A percentile compares a stretch with the other conserved stretches of the same genome.
phyloP scores from a whole-genome alignment of 1,284 basidiomycete species.

The Moniliophthora roreri region DNA sequence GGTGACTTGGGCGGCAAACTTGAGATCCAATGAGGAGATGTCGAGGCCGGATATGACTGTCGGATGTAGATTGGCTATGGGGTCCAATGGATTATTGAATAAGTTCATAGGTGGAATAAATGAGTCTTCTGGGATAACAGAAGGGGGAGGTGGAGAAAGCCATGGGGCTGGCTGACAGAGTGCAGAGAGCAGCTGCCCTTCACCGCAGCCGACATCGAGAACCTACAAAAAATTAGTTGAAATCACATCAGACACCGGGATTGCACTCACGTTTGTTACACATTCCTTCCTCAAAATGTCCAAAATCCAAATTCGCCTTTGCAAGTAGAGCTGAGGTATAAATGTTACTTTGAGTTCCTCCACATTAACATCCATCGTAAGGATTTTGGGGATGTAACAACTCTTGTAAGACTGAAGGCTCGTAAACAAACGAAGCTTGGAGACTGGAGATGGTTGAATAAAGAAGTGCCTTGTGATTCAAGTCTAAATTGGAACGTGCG shows the following conservation, averaged over 20 bases:
- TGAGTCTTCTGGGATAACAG: conserved; percentile 21
- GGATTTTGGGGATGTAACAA: background rate
- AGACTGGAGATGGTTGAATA: too few species aligned
- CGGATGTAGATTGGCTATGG: conserved; percentile 60
- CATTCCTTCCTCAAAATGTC: conserved; percentile 59
- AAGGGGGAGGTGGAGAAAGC: conserved; percentile 40
- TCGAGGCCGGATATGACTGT: conserved; percentile 68
- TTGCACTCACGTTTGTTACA: conserved; percentile 51
- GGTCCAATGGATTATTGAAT: conserved; percentile 29
- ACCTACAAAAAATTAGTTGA: conserved; percentile 42
- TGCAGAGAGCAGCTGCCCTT: conserved; percentile 68
- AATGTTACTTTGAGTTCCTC: conserved; percentile 62
- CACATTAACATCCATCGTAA: background rate
- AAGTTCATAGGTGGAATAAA: conserved; percentile 11
- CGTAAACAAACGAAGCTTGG: too few species aligned
- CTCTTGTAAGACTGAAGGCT: too few species aligned
- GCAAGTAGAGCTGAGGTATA: conserved; percentile 68
- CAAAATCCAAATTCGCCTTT: conserved; percentile 72
- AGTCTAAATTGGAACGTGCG: too few species aligned
- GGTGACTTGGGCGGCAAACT: conserved; percentile 48
- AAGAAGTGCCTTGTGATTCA: too few species aligned
- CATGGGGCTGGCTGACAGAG: conserved; percentile 74
- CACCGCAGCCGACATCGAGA: conserved; percentile 79
- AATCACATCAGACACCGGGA: conserved; percentile 2
- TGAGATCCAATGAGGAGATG: conserved; percentile 50